Evolutionary conservation across 1,139 yeast species (phyloP).

Genomic region (Kurtzmaniella natalensis): DNA sequence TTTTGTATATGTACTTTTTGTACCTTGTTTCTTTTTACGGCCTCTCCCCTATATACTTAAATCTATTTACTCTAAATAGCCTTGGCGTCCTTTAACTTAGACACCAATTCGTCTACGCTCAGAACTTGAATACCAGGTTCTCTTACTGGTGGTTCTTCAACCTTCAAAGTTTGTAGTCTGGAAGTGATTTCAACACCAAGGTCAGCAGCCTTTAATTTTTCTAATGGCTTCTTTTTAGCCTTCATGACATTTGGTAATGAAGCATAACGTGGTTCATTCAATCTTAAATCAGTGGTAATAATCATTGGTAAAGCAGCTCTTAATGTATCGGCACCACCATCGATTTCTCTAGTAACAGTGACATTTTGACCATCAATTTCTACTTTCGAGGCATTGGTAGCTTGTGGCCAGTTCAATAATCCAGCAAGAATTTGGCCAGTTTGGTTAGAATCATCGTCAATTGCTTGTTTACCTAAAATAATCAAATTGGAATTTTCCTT

Average conservation of each 20-base stretch:
- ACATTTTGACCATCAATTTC: slow-evolving; percentile 58
- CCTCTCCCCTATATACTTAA: background rate
- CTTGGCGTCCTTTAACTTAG: slow-evolving; percentile 70
- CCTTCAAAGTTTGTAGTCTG: slow-evolving; percentile 65
- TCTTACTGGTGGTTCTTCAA: slow-evolving; percentile 84
- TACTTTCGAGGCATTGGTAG: slow-evolving; percentile 91
- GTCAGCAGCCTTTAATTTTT: slow-evolving; percentile 63
- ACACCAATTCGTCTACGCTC: slow-evolving; percentile 75
- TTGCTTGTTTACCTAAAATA: slow-evolving; percentile 91
- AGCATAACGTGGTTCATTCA: slow-evolving; percentile 92
- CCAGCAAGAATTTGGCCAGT: slow-evolving; percentile 99
- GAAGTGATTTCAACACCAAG: slow-evolving; percentile 61
- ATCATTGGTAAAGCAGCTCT: slow-evolving; percentile 77
- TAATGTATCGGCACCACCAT: slow-evolving; percentile 88
- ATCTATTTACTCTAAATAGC: slow-evolving; percentile 33
- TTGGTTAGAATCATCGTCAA: slow-evolving; percentile 91
- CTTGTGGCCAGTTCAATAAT: slow-evolving; percentile 93
- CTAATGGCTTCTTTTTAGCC: slow-evolving; percentile 94
- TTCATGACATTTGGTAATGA: slow-evolving; percentile 94
- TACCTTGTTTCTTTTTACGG: background rate
- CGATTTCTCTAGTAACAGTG: slow-evolving; percentile 85
- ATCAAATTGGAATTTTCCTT: slow-evolving; percentile 71
- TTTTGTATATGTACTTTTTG: no score
- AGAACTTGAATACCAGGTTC: slow-evolving; percentile 77
- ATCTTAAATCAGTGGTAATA: slow-evolving; percentile 87